phyloP scores from a whole-genome alignment of 257 asterid species.

The Ophiorrhiza pumila region DNA sequence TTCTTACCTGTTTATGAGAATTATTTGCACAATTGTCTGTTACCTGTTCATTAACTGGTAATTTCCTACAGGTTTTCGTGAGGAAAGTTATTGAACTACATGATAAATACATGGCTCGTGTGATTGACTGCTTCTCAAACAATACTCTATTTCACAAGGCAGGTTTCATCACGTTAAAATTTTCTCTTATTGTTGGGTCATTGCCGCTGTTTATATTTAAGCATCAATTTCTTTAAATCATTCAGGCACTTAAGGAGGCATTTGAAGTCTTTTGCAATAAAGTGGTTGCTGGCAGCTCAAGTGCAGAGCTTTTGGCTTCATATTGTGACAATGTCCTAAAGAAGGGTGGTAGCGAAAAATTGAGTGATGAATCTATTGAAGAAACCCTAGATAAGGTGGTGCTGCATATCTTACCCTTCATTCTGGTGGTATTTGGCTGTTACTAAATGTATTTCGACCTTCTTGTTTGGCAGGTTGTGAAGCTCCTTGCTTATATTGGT shows the following conservation, averaged over 20 bases:
- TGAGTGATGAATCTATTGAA: constrained; percentile 52
- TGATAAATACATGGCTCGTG: constrained; percentile 44
- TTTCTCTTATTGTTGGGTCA: background rate
- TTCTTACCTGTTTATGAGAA: background rate
- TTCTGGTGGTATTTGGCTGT: background rate
- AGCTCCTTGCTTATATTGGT: constrained; percentile 41
- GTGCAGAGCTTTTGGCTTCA: constrained; percentile 46
- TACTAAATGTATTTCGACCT: background rate
- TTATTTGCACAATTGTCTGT: background rate
- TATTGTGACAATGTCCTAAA: constrained; percentile 54
- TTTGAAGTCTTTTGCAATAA: constrained; percentile 57
- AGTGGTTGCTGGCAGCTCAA: constrained; percentile 37
- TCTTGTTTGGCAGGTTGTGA: constrained; percentile 36
- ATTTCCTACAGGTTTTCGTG: constrained; percentile 39
- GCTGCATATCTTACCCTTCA: background rate
- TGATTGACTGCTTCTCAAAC: constrained; percentile 39
- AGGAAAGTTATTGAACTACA: constrained; percentile 44
- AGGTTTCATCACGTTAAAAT: background rate
- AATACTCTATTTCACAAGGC: constrained; percentile 48
- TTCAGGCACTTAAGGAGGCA: constrained; percentile 51
- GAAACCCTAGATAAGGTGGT: constrained; percentile 50
- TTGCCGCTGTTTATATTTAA: constrained; percentile 1
- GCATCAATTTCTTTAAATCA: background rate
- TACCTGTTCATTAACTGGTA: background rate
- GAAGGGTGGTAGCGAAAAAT: constrained; percentile 50